Conservation (phyloP, 2,329 filamentous ascomycete genomes). For the Neofusicoccum cordaticola region DNA sequence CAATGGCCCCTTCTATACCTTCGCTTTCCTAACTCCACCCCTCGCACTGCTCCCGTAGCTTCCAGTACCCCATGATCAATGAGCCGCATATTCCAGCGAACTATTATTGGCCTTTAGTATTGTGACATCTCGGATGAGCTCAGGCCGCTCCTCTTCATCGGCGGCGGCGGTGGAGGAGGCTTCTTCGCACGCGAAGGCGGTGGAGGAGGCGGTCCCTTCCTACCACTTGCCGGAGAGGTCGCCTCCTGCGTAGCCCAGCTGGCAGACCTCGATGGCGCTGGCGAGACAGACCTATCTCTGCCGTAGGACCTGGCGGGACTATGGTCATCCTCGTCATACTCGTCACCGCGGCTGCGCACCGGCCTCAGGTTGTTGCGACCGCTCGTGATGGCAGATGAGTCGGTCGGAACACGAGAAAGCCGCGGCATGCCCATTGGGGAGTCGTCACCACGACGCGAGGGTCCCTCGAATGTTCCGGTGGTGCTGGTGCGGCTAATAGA, state of each 20-base stretch:
- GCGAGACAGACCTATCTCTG: constrained; percentile 51
- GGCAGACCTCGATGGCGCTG: constrained; percentile 51
- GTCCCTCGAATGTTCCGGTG: constrained; percentile 59
- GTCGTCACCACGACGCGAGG: constrained; percentile 52
- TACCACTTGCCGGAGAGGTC: constrained; percentile 24
- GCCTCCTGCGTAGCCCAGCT: constrained; percentile 39
- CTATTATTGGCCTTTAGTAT: not conserved
- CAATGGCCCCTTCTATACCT: not conserved
- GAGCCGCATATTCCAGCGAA: not conserved
- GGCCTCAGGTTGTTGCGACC: constrained; percentile 48
- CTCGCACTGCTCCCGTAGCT: not conserved
- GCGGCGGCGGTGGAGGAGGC: constrained; percentile 62
- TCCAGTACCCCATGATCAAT: not conserved
- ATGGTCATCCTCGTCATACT: constrained; percentile 31
- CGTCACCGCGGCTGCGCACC: constrained; percentile 34
- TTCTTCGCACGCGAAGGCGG: constrained; percentile 63
- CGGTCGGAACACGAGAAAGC: constrained; percentile 54
- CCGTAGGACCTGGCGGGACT: constrained; percentile 25
- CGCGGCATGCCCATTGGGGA: constrained; percentile 47
- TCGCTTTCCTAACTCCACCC: not conserved
- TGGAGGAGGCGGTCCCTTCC: constrained; percentile 57
- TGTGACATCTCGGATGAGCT: constrained; percentile 25
- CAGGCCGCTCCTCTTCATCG: constrained; percentile 58
- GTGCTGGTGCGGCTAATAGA: constrained; percentile 39
- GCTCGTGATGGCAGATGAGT: constrained; percentile 50